Base-by-base conservation (phyloP, 2,329 filamentous ascomycete genomes). In the Cladosporium sp. region DNA sequence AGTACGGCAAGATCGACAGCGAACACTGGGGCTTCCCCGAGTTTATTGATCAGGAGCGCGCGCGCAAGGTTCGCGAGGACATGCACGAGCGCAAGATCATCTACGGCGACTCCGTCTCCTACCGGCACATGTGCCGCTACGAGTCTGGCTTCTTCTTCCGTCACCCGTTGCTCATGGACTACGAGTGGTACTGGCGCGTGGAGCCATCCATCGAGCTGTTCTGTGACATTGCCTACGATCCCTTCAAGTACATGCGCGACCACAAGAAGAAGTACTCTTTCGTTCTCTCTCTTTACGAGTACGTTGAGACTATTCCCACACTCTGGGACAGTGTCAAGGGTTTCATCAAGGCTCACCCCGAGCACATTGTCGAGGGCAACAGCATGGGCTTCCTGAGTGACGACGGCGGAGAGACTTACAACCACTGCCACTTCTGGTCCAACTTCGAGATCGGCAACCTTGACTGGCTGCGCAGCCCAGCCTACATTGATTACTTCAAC, bases 71-170 rank as follows among this genome's bases (percentile, higher is more conserved):
- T 68, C 91, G 95, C 68, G 90, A 97, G 81, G 92, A 97, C 74
- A 99, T 99, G 95, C 88, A 87, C 65, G 87, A 92, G 78, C 88
- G 90, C 77, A 96, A 97, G 83, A 96, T 99, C 79, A 99, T 99
- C 80, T 99, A 99, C 78, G 95, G 95, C 68, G 95, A 98, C 80
- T 97, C 93, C 12, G 82, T 96, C 81, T 96, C 92, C 82, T 99
- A 99, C 84, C 89, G 95, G 70, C 96, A 99, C 84, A 99, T 99
- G 95, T 99, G 95, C 81, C 92, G 95, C 70, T 99, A 97, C 78
- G 95, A 99, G 81, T 98, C 94, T 8, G 95, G 95, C 47, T 99
- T 99, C 86, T 99, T 99, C 86, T 99, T 98, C 88, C 92, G 91
- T 68, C 95, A 99, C 79, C 87, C 88, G 34, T 82, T 97, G 72